Evolutionary conservation across 176 grass and related monocot species (phyloP).

Genomic region (Phyllostachys edulis): DNA sequence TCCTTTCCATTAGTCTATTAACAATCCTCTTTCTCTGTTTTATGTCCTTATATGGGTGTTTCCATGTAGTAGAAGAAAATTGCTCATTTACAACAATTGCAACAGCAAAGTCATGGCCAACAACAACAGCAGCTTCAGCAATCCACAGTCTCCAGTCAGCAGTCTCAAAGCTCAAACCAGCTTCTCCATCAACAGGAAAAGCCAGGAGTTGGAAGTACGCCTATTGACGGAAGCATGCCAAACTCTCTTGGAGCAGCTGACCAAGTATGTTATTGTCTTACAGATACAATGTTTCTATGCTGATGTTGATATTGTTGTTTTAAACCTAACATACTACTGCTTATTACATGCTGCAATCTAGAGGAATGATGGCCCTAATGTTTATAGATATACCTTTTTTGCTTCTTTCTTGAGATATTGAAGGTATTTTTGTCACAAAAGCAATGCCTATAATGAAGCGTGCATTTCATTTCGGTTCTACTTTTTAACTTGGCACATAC

Average conservation of each 20-base stretch:
- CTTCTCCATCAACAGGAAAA: slow-evolving; percentile 68
- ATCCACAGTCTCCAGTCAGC: slow-evolving; percentile 64
- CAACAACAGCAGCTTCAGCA: slow-evolving; percentile 61
- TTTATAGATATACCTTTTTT: background rate
- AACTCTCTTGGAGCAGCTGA: slow-evolving; percentile 56
- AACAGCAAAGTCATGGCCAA: slow-evolving; percentile 55
- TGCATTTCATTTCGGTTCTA: background rate
- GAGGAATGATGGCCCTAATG: background rate
- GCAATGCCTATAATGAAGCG: background rate
- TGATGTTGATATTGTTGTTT: slow-evolving; percentile 12
- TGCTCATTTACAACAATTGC: slow-evolving; percentile 57
- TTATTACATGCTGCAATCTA: background rate
- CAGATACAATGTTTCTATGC: background rate
- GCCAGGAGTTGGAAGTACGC: slow-evolving; percentile 47
- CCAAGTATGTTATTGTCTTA: slow-evolving; percentile 42
- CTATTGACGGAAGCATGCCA: slow-evolving; percentile 56
- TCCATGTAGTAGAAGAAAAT: slow-evolving; percentile 82
- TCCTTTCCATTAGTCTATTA: background rate
- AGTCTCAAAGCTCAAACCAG: slow-evolving; percentile 68
- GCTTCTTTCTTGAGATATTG: background rate
- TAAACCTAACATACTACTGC: background rate
- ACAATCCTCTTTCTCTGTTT: background rate
- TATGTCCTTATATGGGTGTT: slow-evolving; percentile 52
- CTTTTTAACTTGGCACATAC: background rate
- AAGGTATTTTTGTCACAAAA: background rate